phyloP scores from a whole-genome alignment of 2,329 filamentous ascomycete species.

The Xylariaceae sp. region DNA sequence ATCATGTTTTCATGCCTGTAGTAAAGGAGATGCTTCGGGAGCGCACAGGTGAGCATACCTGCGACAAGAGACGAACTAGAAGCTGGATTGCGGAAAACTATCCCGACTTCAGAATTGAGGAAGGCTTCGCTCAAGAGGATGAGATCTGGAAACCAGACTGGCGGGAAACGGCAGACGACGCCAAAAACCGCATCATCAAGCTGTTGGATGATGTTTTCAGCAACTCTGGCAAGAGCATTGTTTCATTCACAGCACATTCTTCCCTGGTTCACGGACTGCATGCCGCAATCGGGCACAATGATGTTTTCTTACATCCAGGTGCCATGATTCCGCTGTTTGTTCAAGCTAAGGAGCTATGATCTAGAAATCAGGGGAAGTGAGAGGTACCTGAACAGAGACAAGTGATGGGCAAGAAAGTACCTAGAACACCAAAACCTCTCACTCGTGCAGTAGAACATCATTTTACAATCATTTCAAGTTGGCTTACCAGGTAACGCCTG shows the following conservation, averaged over 20 bases:
- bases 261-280: conserved; percentile 45
- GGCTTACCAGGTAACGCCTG: no score
- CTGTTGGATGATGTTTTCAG: conserved; percentile 48
- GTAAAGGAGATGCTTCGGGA: conserved; percentile 61
- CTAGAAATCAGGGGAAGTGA: no score
- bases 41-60: conserved; percentile 59
- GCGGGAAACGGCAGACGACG: conserved; percentile 49
- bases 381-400: no score
- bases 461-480: no score
- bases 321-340: conserved; percentile 56
- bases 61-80: conserved; percentile 52
- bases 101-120: conserved; percentile 51
- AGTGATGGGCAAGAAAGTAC: no score
- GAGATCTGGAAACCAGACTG: conserved; percentile 46
- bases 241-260: conserved; percentile 52
- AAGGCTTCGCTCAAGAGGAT: conserved; percentile 54
- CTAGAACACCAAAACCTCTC: no score
- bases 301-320: conserved; percentile 49
- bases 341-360: conserved; percentile 33
- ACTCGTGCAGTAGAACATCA: no score
- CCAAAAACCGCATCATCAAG: conserved; percentile 41
- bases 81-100: conserved; percentile 49
- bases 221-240: conserved; percentile 36
- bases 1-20: conserved; percentile 38
- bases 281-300: conserved; percentile 40